Evolutionary conservation across 345 rosid species (phyloP).

Genomic region (Murraya paniculata): DNA sequence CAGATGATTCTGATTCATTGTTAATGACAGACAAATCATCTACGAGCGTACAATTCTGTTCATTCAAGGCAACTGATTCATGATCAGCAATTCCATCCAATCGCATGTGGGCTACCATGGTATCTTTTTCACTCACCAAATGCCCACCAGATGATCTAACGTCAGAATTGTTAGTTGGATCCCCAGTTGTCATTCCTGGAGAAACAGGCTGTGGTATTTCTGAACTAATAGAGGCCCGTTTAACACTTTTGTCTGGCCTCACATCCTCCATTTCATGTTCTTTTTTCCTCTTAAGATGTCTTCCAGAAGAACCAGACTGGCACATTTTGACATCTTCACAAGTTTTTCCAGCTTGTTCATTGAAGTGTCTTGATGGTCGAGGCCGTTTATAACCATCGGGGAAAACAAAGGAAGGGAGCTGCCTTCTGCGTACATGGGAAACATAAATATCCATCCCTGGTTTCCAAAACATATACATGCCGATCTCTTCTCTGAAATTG

Average conservation of each 20-base stretch:
- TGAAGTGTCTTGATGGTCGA: constrained; percentile 48
- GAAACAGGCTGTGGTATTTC: constrained; percentile 40
- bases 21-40: constrained; percentile 27
- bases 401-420: constrained; percentile 64
- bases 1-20: constrained; percentile 30
- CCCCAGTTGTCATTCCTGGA: constrained; percentile 35
- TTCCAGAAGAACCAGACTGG: constrained; percentile 39
- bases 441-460: constrained; percentile 72
- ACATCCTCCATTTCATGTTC: constrained; percentile 39
- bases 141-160: constrained; percentile 25
- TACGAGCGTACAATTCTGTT: constrained; percentile 27
- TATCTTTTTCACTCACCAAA: constrained; percentile 23
- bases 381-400: constrained; percentile 57
- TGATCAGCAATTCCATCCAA: constrained; percentile 19
- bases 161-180: constrained; percentile 18
- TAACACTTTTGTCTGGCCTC: constrained; percentile 43
- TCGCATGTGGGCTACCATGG: constrained; percentile 9
- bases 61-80: constrained; percentile 19
- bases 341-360: constrained; percentile 41
- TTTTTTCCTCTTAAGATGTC: constrained; percentile 45
- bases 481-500: constrained; percentile 58
- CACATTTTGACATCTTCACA: constrained; percentile 42
- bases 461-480: constrained; percentile 61
- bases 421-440: constrained; percentile 71
- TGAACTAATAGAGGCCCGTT: constrained; percentile 49